Evolutionary conservation across 495 filamentous ascomycete species (phyloP).

Genomic region (Trichoderma asperelloides): DNA sequence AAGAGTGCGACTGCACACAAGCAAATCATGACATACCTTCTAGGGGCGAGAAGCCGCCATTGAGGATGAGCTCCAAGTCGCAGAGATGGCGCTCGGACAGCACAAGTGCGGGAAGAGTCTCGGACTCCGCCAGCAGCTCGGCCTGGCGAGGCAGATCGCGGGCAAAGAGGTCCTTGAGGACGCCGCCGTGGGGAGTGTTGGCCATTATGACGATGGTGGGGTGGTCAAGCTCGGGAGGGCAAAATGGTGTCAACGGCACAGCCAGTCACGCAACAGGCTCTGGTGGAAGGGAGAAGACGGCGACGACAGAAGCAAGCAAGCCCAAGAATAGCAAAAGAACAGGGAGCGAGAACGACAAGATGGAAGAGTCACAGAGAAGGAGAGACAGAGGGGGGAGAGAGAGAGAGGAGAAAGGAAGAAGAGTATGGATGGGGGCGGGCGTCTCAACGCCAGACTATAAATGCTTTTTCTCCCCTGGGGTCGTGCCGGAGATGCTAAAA

Average conservation of each 20-base stretch:
- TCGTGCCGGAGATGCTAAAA: neutral
- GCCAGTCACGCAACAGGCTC: constrained; percentile 2
- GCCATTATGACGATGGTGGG: constrained; percentile 32
- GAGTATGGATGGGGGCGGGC: neutral
- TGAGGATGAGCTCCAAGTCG: constrained; percentile 93
- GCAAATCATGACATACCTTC: constrained; percentile 64
- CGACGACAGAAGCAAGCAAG: neutral
- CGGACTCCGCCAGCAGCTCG: constrained; percentile 73
- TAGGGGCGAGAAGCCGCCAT: constrained; percentile 91
- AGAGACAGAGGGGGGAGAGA: neutral
- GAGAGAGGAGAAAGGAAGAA: neutral
- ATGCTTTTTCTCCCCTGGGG: neutral
- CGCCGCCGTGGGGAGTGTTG: constrained; percentile 85
- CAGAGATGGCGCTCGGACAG: constrained; percentile 91
- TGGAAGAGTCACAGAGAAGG: neutral
- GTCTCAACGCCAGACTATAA: neutral
- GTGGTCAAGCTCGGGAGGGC: neutral
- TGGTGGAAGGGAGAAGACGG: neutral
- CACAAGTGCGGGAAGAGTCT: constrained; percentile 73
- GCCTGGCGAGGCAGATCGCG: constrained; percentile 72
- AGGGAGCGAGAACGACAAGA: neutral
- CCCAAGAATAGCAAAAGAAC: neutral
- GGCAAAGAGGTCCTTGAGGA: constrained; percentile 93
- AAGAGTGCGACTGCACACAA: neutral
- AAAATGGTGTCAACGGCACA: neutral